A percentile compares a stretch with the other conserved stretches of the same genome.
These are phyloP conservation scores for Xylaria arbuscula DNA, from an alignment of 2,329 filamentous ascomycete species.

Conservation along the genomic window DNA sequence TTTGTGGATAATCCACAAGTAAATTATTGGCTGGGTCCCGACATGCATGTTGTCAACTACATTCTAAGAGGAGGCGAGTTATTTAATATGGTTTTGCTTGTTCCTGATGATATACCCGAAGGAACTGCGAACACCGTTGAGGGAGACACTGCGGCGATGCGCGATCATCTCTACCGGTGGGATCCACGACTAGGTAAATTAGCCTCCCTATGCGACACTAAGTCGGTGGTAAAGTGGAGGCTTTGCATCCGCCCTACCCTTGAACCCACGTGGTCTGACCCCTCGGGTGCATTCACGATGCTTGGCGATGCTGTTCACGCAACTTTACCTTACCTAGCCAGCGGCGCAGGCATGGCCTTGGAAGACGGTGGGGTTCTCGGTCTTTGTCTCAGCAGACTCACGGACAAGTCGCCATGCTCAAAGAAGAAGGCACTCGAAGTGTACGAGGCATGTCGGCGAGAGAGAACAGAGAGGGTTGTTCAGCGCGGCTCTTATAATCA, in stretches of 20 bases:
- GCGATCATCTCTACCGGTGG: conserved; percentile 65
- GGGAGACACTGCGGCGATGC: conserved; percentile 53
- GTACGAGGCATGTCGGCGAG: conserved; percentile 68
- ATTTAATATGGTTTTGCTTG: conserved; percentile 63
- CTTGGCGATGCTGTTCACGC: conserved; percentile 69
- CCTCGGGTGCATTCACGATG: conserved; percentile 66
- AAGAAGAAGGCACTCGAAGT: conserved; percentile 54
- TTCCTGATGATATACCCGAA: conserved; percentile 61
- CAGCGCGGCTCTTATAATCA: conserved; percentile 70
- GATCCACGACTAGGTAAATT: conserved; percentile 68
- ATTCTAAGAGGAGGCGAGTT: conserved; percentile 59
- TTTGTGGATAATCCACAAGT: conserved; percentile 61
- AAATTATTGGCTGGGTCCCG: conserved; percentile 64
- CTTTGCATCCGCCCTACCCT: conserved; percentile 46
- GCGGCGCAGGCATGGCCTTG: conserved; percentile 68
- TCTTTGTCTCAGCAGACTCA: conserved; percentile 62
- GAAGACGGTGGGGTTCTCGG: conserved; percentile 64
- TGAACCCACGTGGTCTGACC: conserved; percentile 65
- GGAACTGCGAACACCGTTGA: conserved; percentile 52
- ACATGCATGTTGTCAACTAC: conserved; percentile 64
- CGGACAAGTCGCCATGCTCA: conserved; percentile 52
- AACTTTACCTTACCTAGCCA: conserved; percentile 70
- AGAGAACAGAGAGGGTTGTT: conserved; percentile 69
- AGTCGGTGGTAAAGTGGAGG: conserved; percentile 66
- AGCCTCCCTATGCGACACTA: conserved; percentile 60